These are phyloP conservation scores for Rhodotorula sp. DNA, from an alignment of 1,284 basidiomycete species.

Conservation along the genomic window DNA sequence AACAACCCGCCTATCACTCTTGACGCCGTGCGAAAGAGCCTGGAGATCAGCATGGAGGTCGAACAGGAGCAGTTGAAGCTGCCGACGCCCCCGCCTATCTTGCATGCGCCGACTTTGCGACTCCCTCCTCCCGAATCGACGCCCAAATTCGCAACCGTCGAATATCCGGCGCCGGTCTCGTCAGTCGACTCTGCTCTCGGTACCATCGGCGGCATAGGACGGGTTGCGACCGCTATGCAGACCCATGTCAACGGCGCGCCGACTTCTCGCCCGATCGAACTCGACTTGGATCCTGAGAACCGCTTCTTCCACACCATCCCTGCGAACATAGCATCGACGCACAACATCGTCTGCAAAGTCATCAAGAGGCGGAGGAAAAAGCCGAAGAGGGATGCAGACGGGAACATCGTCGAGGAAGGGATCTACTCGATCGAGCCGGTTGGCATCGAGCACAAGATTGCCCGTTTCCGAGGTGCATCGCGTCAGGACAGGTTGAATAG, in stretches of 20 bases:
- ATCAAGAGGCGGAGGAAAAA: slow-evolving; percentile 60
- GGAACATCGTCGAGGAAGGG: slow-evolving; percentile 56
- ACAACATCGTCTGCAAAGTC: slow-evolving; percentile 74
- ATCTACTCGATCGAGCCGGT: slow-evolving; percentile 76
- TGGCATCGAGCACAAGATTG: slow-evolving; percentile 75
- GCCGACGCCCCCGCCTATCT: slow-evolving; percentile 12
- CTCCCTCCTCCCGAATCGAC: neutral
- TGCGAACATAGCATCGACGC: slow-evolving; percentile 68
- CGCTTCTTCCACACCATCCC: slow-evolving; percentile 76
- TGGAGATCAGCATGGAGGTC: no score
- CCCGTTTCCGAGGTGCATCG: slow-evolving; percentile 79
- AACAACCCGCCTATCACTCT: neutral
- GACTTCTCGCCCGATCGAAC: slow-evolving; percentile 53
- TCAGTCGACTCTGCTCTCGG: slow-evolving; percentile 66
- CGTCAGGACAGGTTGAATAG: neutral
- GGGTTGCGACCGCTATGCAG: slow-evolving; percentile 69
- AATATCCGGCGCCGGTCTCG: slow-evolving; percentile 81
- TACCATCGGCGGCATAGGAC: slow-evolving; percentile 65
- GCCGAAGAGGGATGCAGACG: slow-evolving; percentile 39
- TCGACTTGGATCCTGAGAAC: slow-evolving; percentile 68
- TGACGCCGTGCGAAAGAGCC: no score
- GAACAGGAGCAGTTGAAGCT: slow-evolving; percentile 1
- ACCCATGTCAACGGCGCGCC: slow-evolving; percentile 10
- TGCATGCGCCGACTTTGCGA: neutral
- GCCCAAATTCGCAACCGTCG: slow-evolving; percentile 64